A percentile compares a stretch with the other conserved stretches of the same genome.
Conservation (phyloP, 495 filamentous ascomycete species). For the Aspergillus ostianus region DNA sequence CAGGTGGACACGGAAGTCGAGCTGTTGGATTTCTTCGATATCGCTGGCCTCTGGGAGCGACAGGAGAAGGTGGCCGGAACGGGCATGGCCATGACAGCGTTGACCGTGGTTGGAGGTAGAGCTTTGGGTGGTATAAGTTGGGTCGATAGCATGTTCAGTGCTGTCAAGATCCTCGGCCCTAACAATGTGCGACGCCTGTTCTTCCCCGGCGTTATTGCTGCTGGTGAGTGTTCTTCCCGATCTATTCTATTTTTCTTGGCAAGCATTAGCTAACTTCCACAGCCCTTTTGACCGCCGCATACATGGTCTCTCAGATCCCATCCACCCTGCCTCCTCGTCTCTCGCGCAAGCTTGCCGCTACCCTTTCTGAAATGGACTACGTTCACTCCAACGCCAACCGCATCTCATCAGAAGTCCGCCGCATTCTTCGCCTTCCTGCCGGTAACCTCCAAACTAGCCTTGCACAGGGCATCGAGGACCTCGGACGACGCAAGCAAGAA, state of each 20-base stretch:
- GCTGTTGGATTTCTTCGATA: slow-evolving; percentile 89
- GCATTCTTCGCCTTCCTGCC: slow-evolving; percentile 81
- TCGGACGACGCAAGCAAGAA: slow-evolving; percentile 73
- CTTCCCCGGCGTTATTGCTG: slow-evolving; percentile 72
- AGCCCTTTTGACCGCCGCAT: slow-evolving; percentile 72
- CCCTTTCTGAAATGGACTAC: slow-evolving; percentile 82
- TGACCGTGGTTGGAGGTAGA: slow-evolving; percentile 78
- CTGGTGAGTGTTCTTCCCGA: slow-evolving; percentile 57
- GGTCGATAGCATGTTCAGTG: slow-evolving; percentile 82
- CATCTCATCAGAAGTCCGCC: slow-evolving; percentile 78
- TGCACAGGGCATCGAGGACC: slow-evolving; percentile 77
- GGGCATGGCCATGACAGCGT: slow-evolving; percentile 88
- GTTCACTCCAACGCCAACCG: slow-evolving; percentile 83
- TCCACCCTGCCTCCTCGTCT: slow-evolving; percentile 84
- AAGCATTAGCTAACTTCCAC: slow-evolving; percentile 34
- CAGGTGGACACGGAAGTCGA: slow-evolving; percentile 87
- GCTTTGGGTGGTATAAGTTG: slow-evolving; percentile 81
- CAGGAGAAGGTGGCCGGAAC: slow-evolving; percentile 94
- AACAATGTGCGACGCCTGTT: slow-evolving; percentile 80
- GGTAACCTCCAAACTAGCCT: slow-evolving; percentile 76
- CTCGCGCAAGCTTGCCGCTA: slow-evolving; percentile 74
- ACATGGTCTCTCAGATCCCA: slow-evolving; percentile 82
- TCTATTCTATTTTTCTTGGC: slow-evolving; percentile 1
- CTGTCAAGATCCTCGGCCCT: slow-evolving; percentile 75
- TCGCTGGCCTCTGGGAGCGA: slow-evolving; percentile 73